These are phyloP conservation scores for Pseudonectria buxi DNA, from an alignment of 2,329 filamentous ascomycete genomes.

Conservation along the genomic window DNA sequence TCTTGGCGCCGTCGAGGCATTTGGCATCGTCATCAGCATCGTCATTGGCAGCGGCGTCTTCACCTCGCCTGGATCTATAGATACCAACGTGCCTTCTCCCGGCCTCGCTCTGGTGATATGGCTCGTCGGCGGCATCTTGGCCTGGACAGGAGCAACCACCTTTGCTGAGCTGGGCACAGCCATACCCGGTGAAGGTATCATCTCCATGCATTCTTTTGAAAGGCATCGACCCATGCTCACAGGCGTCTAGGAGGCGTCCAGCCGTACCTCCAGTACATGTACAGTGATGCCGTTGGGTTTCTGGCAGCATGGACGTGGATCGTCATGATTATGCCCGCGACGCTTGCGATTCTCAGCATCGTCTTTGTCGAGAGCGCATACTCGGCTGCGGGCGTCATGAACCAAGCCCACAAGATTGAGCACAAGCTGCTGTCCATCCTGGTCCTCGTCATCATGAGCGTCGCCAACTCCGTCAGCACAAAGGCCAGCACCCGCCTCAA, in stretches of 20 bases:
- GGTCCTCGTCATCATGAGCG: conserved; percentile 39
- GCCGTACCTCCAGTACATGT: conserved; percentile 55
- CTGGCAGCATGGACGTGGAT: conserved; percentile 61
- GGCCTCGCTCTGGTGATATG: conserved; percentile 52
- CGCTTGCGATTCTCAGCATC: conserved; percentile 56
- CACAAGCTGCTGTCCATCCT: conserved; percentile 47
- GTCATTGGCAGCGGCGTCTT: conserved; percentile 61
- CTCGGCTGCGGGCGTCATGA: conserved; percentile 41
- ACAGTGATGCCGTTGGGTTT: conserved; percentile 55
- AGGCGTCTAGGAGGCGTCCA: conserved; percentile 47
- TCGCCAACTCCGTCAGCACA: conserved; percentile 51
- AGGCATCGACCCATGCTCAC: conserved; percentile 1
- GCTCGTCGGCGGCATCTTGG: conserved; percentile 54
- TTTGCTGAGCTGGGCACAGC: conserved; percentile 58
- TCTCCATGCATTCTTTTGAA: not conserved
- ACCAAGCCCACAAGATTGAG: conserved; percentile 33
- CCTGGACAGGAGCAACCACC: conserved; percentile 57
- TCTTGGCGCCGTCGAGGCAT: conserved; percentile 42
- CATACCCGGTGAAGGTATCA: conserved; percentile 50
- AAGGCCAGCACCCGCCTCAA: conserved; percentile 49
- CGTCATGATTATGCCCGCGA: conserved; percentile 57
- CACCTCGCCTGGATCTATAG: conserved; percentile 56
- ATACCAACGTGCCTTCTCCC: conserved; percentile 56
- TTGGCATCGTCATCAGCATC: conserved; percentile 55
- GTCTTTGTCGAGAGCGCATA: conserved; percentile 57